Conservation (phyloP, 305 asterid species). For the Fraxinus paxiana region DNA sequence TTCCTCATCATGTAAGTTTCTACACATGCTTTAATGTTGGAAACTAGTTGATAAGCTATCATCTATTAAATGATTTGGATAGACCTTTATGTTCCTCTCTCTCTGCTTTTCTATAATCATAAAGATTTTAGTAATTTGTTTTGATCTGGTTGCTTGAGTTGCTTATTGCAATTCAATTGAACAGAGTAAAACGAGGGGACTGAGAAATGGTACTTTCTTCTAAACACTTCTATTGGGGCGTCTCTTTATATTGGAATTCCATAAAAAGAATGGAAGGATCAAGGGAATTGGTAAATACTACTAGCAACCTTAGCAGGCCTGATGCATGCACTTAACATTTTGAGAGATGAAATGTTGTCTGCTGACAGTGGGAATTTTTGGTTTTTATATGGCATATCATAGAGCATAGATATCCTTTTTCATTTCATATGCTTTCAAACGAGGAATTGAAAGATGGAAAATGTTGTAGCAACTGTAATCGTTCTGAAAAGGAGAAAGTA, state of each 20-base stretch:
- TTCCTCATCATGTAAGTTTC: constrained; percentile 35
- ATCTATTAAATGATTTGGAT: background rate
- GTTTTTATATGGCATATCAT: background rate
- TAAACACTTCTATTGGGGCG: background rate
- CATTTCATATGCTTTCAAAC: background rate
- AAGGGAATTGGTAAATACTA: background rate
- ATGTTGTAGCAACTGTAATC: background rate
- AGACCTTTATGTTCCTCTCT: background rate
- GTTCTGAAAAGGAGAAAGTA: background rate
- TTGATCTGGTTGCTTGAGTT: background rate
- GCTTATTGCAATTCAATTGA: background rate
- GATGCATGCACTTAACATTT: background rate
- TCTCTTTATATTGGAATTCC: background rate
- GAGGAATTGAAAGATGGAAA: background rate
- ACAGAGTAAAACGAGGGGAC: constrained; percentile 6
- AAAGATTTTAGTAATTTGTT: background rate
- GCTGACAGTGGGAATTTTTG: background rate
- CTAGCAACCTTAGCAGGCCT: background rate
- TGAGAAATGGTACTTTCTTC: background rate
- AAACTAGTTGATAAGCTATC: background rate
- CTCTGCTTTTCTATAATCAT: background rate
- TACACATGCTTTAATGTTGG: background rate
- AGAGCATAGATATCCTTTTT: background rate
- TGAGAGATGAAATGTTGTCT: background rate
- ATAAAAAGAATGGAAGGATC: background rate